Conservation (phyloP, 2,329 filamentous ascomycete species). For the Clonostachys sp. region DNA sequence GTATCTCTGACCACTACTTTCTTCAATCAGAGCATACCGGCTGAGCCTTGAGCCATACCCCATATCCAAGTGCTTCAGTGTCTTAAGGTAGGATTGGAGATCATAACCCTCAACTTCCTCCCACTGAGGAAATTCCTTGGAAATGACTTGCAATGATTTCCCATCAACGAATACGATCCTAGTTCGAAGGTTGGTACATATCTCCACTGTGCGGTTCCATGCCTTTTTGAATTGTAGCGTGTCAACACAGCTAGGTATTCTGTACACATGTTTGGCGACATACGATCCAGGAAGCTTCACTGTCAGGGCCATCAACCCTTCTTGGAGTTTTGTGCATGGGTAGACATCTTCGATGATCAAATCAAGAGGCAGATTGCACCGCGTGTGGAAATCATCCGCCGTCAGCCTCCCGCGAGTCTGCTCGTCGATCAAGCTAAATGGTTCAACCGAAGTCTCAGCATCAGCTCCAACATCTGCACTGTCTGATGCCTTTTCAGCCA, state of each 20-base stretch:
- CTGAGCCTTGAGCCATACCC: not conserved
- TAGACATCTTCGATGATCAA: constrained; percentile 35
- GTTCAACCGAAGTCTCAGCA: not conserved
- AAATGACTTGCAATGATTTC: not conserved
- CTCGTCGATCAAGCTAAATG: not conserved
- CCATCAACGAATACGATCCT: not conserved
- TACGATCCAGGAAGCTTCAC: not conserved
- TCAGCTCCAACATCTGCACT: not conserved
- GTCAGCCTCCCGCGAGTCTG: not conserved
- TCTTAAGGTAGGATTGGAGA: not conserved
- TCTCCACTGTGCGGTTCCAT: not conserved
- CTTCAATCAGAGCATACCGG: constrained; percentile 2
- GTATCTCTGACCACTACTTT: constrained; percentile 5
- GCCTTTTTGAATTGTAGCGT: not conserved
- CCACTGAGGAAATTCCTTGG: not conserved
- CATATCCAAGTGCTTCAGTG: not conserved
- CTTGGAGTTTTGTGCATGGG: constrained; percentile 43
- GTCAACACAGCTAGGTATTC: not conserved
- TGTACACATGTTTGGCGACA: not conserved
- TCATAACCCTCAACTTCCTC: not conserved
- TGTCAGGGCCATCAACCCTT: constrained; percentile 38
- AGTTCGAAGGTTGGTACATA: not conserved
- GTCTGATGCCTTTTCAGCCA: not conserved
- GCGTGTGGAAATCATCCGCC: not conserved
- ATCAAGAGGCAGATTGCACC: not conserved